phyloP scores from a whole-genome alignment of 2,329 filamentous ascomycete species.

The Clonostachys rhizophaga region DNA sequence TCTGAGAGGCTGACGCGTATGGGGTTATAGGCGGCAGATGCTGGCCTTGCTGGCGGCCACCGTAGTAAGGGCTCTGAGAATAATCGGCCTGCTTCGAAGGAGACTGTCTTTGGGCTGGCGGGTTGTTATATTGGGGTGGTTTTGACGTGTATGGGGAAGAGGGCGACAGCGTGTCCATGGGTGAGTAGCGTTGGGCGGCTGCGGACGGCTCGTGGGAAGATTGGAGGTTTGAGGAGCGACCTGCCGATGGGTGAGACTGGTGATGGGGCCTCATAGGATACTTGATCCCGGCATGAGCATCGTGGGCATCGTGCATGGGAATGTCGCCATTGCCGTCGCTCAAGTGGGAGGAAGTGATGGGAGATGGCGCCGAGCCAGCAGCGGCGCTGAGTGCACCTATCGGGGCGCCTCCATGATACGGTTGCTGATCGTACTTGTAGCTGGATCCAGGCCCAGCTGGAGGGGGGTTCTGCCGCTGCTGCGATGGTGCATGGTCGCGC shows the following conservation, averaged over 20 bases:
- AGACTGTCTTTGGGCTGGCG: constrained; percentile 64
- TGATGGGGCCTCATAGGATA: constrained; percentile 78
- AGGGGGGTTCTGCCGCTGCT: constrained; percentile 23
- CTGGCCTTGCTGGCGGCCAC: constrained; percentile 42
- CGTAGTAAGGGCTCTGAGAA: constrained; percentile 54
- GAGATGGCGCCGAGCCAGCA: constrained; percentile 44
- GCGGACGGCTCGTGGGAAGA: constrained; percentile 68
- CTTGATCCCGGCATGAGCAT: constrained; percentile 81
- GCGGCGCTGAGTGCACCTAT: constrained; percentile 19
- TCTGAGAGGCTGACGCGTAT: constrained; percentile 63
- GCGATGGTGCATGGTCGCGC: constrained; percentile 40
- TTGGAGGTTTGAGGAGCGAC: constrained; percentile 58
- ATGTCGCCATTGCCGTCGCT: constrained; percentile 74
- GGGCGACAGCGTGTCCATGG: constrained; percentile 86
- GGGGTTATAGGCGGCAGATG: constrained; percentile 72
- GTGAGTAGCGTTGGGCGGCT: constrained; percentile 88
- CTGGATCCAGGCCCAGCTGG: constrained; percentile 37
- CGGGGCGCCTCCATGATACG: constrained; percentile 47
- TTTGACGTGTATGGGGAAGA: constrained; percentile 70
- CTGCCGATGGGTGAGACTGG: constrained; percentile 62
- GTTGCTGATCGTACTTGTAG: constrained; percentile 61
- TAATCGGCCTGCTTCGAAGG: constrained; percentile 68
- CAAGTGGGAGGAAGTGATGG: constrained; percentile 48
- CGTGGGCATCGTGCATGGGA: constrained; percentile 80
- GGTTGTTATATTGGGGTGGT: constrained; percentile 52